These are phyloP conservation scores for Candida labiduridarum DNA, from an alignment of 1,139 yeast species.

Conservation along the genomic window DNA sequence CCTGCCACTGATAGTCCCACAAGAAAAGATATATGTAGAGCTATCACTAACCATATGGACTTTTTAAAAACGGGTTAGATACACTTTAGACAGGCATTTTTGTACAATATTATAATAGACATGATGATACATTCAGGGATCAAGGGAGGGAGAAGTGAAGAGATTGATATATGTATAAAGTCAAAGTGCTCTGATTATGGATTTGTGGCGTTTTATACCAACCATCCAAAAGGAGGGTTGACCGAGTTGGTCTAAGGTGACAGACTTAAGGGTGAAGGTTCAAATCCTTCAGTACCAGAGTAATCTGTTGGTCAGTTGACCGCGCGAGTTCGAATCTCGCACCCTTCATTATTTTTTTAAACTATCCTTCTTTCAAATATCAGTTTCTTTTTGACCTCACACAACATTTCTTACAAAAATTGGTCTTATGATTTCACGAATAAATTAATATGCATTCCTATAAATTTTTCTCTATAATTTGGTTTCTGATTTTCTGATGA, in stretches of 20 bases:
- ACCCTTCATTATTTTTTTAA: slow-evolving; percentile 10
- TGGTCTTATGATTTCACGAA: neutral
- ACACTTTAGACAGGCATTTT: neutral
- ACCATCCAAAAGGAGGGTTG: slow-evolving; percentile 7
- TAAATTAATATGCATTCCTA: neutral
- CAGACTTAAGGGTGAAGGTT: slow-evolving; percentile 7
- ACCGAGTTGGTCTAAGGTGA: slow-evolving; percentile 12
- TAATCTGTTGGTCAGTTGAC: slow-evolving; percentile 9
- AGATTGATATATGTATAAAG: no score
- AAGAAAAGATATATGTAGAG: slow-evolving; percentile 26
- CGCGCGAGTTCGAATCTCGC: slow-evolving; percentile 13
- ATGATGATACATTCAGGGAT: no score
- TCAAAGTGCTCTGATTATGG: no score
- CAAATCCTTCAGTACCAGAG: neutral
- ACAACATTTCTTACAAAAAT: neutral
- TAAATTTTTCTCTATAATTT: slow-evolving; percentile 13
- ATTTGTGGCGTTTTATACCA: no score
- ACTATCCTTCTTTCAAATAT: no score
- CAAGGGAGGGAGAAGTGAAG: no score
- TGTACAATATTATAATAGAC: neutral
- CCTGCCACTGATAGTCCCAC: slow-evolving; percentile 25
- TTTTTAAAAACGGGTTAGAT: slow-evolving; percentile 20
- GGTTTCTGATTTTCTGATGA: slow-evolving; percentile 16
- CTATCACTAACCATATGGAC: slow-evolving; percentile 27
- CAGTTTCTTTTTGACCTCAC: no score